Evolutionary conservation across 2,329 filamentous ascomycete species (phyloP).

Genomic region (Neonectria sp.): DNA sequence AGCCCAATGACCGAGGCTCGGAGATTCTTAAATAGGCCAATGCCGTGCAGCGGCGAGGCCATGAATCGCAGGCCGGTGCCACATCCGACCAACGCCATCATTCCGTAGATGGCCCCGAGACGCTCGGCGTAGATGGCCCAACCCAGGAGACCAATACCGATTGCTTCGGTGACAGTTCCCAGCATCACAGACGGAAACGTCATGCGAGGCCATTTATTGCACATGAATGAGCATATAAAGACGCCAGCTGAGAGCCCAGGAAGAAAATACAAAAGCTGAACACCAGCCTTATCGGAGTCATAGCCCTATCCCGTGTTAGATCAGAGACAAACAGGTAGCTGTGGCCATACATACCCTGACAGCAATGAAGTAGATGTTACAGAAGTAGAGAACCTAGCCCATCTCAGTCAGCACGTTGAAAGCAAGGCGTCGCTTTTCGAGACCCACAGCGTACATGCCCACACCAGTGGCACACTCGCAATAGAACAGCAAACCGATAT

Average conservation of each 20-base stretch:
- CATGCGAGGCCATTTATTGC: conserved; percentile 73
- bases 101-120: conserved; percentile 70
- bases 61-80: conserved; percentile 78
- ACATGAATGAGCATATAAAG: conserved; percentile 70
- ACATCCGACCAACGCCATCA: conserved; percentile 75
- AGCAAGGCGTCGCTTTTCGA: background rate
- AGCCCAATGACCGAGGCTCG: conserved; percentile 73
- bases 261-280: conserved; percentile 74
- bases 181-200: conserved; percentile 73
- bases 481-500: conserved; percentile 73
- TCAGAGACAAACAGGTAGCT: background rate
- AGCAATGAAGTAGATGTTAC: conserved; percentile 77
- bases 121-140: conserved; percentile 68
- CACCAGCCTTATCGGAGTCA: conserved; percentile 64
- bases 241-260: conserved; percentile 74
- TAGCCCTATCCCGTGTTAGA: conserved; percentile 57
- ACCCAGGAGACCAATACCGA: conserved; percentile 71
- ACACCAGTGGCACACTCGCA: conserved; percentile 74
- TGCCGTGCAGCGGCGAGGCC: conserved; percentile 73
- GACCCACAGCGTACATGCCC: conserved; percentile 62
- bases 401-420: conserved; percentile 55
- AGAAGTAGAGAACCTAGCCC: conserved; percentile 74
- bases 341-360: conserved; percentile 57
- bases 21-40: conserved; percentile 72
- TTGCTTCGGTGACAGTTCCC: conserved; percentile 69